Evolutionary conservation across 192 early-diverging fungal species (phyloP), one percentile per base, ranked within the genome.

Genomic region (Cetraspora pellucida): DNA sequence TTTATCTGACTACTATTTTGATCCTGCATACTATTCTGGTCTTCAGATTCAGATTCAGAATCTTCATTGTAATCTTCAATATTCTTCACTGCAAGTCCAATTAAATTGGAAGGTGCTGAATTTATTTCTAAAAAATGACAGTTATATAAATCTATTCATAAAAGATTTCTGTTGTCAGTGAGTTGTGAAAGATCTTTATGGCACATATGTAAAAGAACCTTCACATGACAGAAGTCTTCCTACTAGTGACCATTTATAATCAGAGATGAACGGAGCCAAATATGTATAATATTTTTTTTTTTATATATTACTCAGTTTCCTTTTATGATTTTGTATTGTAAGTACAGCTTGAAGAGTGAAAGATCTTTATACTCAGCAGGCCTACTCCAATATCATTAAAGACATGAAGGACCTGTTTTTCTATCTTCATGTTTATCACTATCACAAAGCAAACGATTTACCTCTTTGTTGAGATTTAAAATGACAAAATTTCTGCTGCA

Each of bases 41-140:
- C 66, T 46, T 68, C 44, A n/a, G 7, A 23, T n/a, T 47, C n/a
- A 2, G n/a, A n/a, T n/a, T 68, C 44, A 7, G 16, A n/a, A 47
- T 68, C 19, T 8, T 68, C 17, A 68, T 9, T 21, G 19, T 25
- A 6, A 44, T 19, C 43, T 46, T 43, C 66, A 47, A 47, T 19
- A 68, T 43, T 45, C 3, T 45, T 13, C 16, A 25, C 23, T 11
- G 31, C 28, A 14, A 27, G 25, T 64, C 61, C 63, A 65, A 43
- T 30, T 44, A 68, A 23, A 14, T 68, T 43, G 23, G 8, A 0
- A 25, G n/a, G 43, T 9, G 31, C 17, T 44, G 17, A 8, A 49
- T 68, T 45, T 13, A 68, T 68, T 49, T 68, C 66, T 68, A 19
- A 44, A 49, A 45, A 19, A 68, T 45, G 23, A 44, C 46, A 43